These are phyloP conservation scores for Przewalskia tangutica DNA, from an alignment of 257 asterid species.

Conservation along the genomic window DNA sequence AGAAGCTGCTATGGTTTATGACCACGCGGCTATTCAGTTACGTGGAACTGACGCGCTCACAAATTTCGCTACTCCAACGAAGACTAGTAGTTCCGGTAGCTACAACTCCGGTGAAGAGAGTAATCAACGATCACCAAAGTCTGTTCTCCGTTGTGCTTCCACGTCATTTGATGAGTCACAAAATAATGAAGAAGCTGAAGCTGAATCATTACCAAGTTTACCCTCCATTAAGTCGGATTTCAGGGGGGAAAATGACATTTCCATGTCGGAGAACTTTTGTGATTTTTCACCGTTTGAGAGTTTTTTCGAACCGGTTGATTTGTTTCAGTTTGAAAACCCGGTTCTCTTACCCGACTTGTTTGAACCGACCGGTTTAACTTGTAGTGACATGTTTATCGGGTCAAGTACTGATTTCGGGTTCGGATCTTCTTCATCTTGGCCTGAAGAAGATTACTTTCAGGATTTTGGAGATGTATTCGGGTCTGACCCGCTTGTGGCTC, in stretches of 20 bases:
- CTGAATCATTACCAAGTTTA: constrained; percentile 25
- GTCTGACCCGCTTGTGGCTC: constrained; percentile 73
- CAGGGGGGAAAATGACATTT: constrained; percentile 3
- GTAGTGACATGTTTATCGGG: constrained; percentile 28
- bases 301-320: constrained; percentile 30
- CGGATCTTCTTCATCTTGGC: constrained; percentile 32
- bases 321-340: constrained; percentile 42
- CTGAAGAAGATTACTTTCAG: constrained; percentile 48
- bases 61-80: constrained; percentile 33
- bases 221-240: background rate
- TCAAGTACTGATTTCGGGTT: constrained; percentile 30
- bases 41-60: constrained; percentile 97
- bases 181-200: constrained; percentile 33
- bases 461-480: constrained; percentile 80
- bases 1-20: constrained; percentile 97
- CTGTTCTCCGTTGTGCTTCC: constrained; percentile 49
- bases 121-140: constrained; percentile 53
- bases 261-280: constrained; percentile 21
- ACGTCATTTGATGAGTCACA: constrained; percentile 31
- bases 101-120: constrained; percentile 66
- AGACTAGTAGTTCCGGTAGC: constrained; percentile 24
- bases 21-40: constrained; percentile 89
- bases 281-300: constrained; percentile 22
- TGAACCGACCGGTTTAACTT: constrained; percentile 27
- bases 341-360: constrained; percentile 38